These are phyloP conservation scores for Fusarium xyrophilum DNA, from an alignment of 2,329 filamentous ascomycete genomes.

Conservation along the genomic window DNA sequence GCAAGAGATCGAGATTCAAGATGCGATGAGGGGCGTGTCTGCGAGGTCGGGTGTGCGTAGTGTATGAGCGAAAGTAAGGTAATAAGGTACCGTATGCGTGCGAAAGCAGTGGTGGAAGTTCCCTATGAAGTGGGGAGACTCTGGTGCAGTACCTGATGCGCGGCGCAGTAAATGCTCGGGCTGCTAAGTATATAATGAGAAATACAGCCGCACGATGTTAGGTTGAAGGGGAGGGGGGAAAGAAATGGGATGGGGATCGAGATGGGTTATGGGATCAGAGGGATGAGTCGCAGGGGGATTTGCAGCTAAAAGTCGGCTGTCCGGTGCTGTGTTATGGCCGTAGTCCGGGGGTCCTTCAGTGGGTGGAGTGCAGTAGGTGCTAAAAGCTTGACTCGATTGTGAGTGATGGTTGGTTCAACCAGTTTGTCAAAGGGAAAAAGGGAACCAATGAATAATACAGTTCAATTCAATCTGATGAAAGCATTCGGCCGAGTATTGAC, in stretches of 20 bases:
- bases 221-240: constrained; percentile 23
- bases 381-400: constrained; percentile 16
- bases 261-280: constrained; percentile 34
- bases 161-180: constrained; percentile 25
- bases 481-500: constrained; percentile 6
- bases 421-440: not conserved
- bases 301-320: constrained; percentile 28
- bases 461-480: constrained; percentile 3
- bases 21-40: constrained; percentile 35
- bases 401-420: not conserved
- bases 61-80: constrained; percentile 3
- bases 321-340: constrained; percentile 12
- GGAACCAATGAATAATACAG: constrained; percentile 1
- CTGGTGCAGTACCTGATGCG: constrained; percentile 13
- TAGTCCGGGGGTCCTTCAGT: not conserved
- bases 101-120: constrained; percentile 28
- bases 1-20: constrained; percentile 45
- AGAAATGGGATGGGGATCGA: constrained; percentile 34
- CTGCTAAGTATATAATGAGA: constrained; percentile 27
- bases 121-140: constrained; percentile 17
- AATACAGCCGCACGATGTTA: constrained; percentile 22
- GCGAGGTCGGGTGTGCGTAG: constrained; percentile 29
- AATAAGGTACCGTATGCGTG: constrained; percentile 17
- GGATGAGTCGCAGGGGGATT: constrained; percentile 32
- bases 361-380: constrained; percentile 1